These are phyloP conservation scores for Heterobasidion parviporum DNA, from an alignment of 1,284 basidiomycete species.

Conservation along the genomic window DNA sequence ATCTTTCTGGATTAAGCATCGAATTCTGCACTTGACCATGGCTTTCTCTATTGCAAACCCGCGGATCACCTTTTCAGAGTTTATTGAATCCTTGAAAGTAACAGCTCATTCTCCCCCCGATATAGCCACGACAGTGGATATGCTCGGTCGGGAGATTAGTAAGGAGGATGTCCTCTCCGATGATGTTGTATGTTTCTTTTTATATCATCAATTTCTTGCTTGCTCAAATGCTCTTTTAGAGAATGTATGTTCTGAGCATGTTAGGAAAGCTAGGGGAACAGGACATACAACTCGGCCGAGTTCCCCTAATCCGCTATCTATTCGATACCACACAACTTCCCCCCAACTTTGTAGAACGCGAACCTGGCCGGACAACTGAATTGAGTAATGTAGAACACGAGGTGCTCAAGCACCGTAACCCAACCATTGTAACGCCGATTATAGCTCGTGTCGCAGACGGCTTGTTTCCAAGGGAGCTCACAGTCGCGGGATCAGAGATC, in stretches of 20 bases:
- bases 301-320: constrained; percentile 6
- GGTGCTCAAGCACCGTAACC: constrained; percentile 30
- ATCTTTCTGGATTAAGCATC: constrained; percentile 39
- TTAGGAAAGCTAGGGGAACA: constrained; percentile 1
- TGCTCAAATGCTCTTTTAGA: not conserved
- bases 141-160: constrained; percentile 25
- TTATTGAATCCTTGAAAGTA: constrained; percentile 1
- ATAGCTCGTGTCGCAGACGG: constrained; percentile 29
- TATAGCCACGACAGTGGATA: constrained; percentile 12
- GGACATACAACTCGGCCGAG: constrained; percentile 2
- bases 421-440: constrained; percentile 41
- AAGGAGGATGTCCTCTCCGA: constrained; percentile 32
- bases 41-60: constrained; percentile 23
- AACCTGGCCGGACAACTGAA: constrained; percentile 3
- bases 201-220: not conserved
- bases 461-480: not conserved
- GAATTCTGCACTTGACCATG: constrained; percentile 37
- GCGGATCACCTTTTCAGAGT: constrained; percentile 24
- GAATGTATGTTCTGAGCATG: constrained; percentile 1
- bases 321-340: not conserved
- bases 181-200: constrained; percentile 28
- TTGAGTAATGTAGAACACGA: constrained; percentile 20
- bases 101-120: constrained; percentile 13
- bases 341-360: not conserved
- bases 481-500: not conserved